phyloP scores from a whole-genome alignment of 2,329 filamentous ascomycete genomes.

The Monosporascus sp. region DNA sequence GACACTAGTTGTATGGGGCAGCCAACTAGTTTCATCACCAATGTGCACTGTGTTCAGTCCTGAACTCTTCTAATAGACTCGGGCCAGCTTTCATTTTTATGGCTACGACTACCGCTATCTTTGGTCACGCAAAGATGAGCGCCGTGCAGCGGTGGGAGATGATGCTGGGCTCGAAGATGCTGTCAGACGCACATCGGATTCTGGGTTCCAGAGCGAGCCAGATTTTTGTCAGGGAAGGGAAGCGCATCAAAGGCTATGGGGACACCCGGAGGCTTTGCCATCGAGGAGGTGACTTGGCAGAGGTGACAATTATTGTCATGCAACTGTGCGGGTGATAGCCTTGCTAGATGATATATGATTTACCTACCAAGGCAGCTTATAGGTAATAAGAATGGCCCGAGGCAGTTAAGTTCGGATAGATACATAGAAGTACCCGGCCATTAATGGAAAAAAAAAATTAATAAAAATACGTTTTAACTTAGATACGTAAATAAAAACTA shows the following conservation, averaged over 20 bases:
- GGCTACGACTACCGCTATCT: not conserved
- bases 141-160: not conserved
- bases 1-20: not conserved
- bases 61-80: not conserved
- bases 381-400: slow-evolving; percentile 13
- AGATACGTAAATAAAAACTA: not conserved
- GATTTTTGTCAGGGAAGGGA: not conserved
- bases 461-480: not conserved
- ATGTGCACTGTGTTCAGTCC: not conserved
- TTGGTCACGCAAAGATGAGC: not conserved
- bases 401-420: slow-evolving; percentile 15
- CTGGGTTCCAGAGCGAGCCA: not conserved
- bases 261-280: not conserved
- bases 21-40: not conserved
- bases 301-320: not conserved
- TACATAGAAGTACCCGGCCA: slow-evolving; percentile 1
- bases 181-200: not conserved
- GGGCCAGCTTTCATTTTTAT: not conserved
- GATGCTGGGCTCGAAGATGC: not conserved
- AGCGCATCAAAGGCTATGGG: not conserved
- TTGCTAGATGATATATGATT: slow-evolving; percentile 20
- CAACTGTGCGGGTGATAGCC: not conserved
- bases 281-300: not conserved
- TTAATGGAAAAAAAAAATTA: not conserved
- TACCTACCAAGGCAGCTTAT: slow-evolving; percentile 17